phyloP scores from a whole-genome alignment of 305 asterid genomes.

The Fraxinus sp. region DNA sequence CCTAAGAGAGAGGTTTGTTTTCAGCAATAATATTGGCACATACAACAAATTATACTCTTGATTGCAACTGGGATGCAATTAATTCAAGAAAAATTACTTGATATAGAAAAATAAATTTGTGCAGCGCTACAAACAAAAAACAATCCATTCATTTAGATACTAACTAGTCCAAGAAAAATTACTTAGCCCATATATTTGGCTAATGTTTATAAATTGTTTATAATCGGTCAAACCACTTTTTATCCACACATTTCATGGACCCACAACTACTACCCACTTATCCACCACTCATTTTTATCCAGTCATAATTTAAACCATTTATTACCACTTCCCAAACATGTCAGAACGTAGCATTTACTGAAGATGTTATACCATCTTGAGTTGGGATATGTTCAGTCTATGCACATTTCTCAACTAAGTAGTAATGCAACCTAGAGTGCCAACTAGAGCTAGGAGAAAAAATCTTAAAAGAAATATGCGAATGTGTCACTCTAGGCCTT shows the following conservation, averaged over 20 bases:
- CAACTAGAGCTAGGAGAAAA: neutral
- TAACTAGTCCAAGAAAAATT: neutral
- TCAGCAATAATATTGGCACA: neutral
- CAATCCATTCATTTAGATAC: neutral
- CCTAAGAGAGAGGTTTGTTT: conserved; percentile 38
- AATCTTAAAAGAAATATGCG: neutral
- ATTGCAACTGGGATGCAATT: conserved; percentile 3
- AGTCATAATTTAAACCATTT: neutral
- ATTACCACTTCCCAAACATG: neutral
- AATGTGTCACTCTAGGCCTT: neutral
- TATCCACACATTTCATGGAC: neutral
- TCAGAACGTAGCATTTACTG: neutral
- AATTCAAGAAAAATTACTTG: conserved; percentile 1
- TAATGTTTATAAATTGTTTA: neutral
- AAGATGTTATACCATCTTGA: neutral
- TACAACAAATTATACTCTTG: neutral
- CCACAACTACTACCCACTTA: neutral
- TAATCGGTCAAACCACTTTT: neutral
- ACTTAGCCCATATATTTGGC: neutral
- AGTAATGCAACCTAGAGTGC: neutral
- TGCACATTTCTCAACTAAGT: neutral
- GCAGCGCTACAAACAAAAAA: neutral
- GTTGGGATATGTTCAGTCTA: neutral
- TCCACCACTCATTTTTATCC: neutral
- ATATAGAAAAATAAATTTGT: neutral